Conservation (phyloP, 495 filamentous ascomycete species). For the Stereocaulon alpinum region DNA sequence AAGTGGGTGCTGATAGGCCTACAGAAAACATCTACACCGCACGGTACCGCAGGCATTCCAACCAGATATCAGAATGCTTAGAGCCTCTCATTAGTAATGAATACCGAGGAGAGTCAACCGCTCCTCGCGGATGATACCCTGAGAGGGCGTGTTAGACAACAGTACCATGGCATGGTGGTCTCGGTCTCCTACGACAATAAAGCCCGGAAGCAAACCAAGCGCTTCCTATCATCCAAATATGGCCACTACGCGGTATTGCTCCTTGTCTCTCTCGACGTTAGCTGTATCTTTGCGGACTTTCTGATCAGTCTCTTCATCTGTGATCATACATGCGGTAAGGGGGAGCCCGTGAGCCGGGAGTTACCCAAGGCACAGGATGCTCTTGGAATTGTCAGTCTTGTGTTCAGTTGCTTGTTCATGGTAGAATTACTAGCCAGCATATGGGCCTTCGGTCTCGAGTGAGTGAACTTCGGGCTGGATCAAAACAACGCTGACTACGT, state of each 20-base stretch:
- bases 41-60: not conserved
- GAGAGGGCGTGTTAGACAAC: not conserved
- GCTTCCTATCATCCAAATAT: constrained; percentile 41
- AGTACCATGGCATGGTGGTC: constrained; percentile 5
- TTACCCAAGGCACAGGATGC: constrained; percentile 31
- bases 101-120: constrained; percentile 7
- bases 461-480: constrained; percentile 18
- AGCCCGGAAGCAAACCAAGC: constrained; percentile 19
- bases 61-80: not conserved
- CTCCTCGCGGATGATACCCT: not conserved
- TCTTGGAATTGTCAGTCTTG: constrained; percentile 36
- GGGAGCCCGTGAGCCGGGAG: constrained; percentile 26
- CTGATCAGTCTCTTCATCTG: constrained; percentile 52
- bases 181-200: constrained; percentile 5
- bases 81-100: not conserved
- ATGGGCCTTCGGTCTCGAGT: constrained; percentile 47
- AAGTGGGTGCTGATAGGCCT: not conserved
- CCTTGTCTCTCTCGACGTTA: constrained; percentile 47
- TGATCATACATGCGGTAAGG: constrained; percentile 32
- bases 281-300: constrained; percentile 51
- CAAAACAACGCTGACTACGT: not conserved
- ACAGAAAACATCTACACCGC: not conserved
- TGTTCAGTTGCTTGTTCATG: constrained; percentile 52
- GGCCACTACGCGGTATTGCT: constrained; percentile 49
- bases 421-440: constrained; percentile 44